phyloP scores from a whole-genome alignment of 257 asterid genomes.

The Solanum ossicruentum region DNA sequence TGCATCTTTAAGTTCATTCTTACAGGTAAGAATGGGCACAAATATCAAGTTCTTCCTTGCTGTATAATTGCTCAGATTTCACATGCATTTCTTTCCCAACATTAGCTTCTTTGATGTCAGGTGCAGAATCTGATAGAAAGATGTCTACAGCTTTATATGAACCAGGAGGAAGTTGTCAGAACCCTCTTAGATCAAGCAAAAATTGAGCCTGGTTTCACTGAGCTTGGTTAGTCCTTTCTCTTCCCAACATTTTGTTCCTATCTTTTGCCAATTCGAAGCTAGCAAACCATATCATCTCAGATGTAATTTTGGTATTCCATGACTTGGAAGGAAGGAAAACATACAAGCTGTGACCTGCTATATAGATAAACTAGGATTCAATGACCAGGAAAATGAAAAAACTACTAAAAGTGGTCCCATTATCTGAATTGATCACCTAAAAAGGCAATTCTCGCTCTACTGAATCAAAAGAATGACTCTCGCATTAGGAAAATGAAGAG shows the following conservation, averaged over 20 bases:
- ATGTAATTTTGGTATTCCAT: neutral
- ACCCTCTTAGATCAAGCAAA: constrained; percentile 72
- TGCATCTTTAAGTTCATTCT: neutral
- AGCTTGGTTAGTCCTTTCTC: constrained; percentile 49
- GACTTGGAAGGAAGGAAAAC: neutral
- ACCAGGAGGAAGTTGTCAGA: constrained; percentile 69
- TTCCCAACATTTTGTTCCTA: neutral
- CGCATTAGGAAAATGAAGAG: neutral
- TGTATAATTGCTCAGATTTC: neutral
- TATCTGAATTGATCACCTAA: neutral
- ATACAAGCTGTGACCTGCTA: neutral
- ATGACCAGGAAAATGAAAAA: neutral
- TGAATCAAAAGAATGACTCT: too few species aligned
- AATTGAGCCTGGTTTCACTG: constrained; percentile 93
- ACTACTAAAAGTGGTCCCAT: neutral
- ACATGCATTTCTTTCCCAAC: neutral
- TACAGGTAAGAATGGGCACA: neutral
- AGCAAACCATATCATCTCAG: neutral
- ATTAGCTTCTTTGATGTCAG: constrained; percentile 17
- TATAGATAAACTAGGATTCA: neutral
- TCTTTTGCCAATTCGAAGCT: neutral
- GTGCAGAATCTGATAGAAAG: constrained; percentile 94
- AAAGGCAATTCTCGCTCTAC: too few species aligned
- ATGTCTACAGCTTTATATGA: constrained; percentile 98
- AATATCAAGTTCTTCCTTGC: neutral